Conservation (phyloP, 106 monocot species). For the Xerophyta viscosa region DNA sequence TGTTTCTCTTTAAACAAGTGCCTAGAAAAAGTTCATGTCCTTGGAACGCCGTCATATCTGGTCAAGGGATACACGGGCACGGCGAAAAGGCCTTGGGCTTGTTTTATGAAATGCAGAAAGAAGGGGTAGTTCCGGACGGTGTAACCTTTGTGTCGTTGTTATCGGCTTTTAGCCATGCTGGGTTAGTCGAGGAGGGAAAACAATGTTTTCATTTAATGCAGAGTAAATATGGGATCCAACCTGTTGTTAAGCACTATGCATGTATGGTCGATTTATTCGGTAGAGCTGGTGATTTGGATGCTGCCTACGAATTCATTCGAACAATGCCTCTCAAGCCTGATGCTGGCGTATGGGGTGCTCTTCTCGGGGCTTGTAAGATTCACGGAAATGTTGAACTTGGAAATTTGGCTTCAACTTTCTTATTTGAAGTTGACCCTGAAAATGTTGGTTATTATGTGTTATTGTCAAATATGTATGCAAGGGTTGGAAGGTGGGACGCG, state of each 20-base stretch:
- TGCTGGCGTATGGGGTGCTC: slow-evolving; percentile 72
- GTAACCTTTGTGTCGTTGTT: slow-evolving; percentile 64
- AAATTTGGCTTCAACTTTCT: slow-evolving; percentile 23
- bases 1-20: slow-evolving; percentile 38
- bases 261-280: slow-evolving; percentile 81
- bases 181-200: slow-evolving; percentile 42
- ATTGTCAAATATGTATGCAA: slow-evolving; percentile 73
- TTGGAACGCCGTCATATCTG: slow-evolving; percentile 64
- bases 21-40: slow-evolving; percentile 35
- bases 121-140: slow-evolving; percentile 45
- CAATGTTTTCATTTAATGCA: slow-evolving; percentile 42
- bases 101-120: slow-evolving; percentile 41
- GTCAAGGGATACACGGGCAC: slow-evolving; percentile 48
- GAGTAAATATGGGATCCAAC: slow-evolving; percentile 33
- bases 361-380: slow-evolving; percentile 62
- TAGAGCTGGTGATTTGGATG: slow-evolving; percentile 46
- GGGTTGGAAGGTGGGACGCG: slow-evolving; percentile 42
- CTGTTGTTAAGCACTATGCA: slow-evolving; percentile 56
- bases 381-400: slow-evolving; percentile 67
- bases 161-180: slow-evolving; percentile 64
- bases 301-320: slow-evolving; percentile 55
- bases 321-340: slow-evolving; percentile 62
- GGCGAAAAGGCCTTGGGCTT: slow-evolving; percentile 20
- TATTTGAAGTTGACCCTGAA: slow-evolving; percentile 60
- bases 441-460: slow-evolving; percentile 77